Evolutionary conservation across 2,329 filamentous ascomycete species (phyloP).

Genomic region (Onygenales sp.): DNA sequence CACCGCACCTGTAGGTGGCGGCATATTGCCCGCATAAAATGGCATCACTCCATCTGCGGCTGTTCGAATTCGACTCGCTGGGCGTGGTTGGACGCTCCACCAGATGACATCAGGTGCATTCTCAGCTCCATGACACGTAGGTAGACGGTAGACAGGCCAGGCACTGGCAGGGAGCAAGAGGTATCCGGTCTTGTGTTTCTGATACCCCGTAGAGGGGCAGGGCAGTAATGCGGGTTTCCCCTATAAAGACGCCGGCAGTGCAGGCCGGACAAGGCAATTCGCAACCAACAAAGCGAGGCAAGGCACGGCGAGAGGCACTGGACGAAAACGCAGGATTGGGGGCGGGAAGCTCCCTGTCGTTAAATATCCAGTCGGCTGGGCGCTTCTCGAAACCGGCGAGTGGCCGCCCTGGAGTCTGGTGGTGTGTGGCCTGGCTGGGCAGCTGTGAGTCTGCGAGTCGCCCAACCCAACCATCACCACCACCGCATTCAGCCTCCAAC

Average conservation of each 20-base stretch:
- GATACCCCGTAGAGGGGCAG: no score
- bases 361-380: background rate
- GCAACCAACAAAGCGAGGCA: no score
- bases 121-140: background rate
- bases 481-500: background rate
- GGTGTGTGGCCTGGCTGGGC: background rate
- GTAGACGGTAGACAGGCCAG: background rate
- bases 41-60: background rate
- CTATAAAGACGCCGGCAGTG: no score
- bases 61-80: background rate
- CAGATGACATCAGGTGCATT: slow-evolving; percentile 5
- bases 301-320: no score
- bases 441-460: background rate
- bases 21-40: no score
- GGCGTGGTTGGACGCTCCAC: background rate
- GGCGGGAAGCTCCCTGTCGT: no score
- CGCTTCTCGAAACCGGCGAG: slow-evolving; percentile 7
- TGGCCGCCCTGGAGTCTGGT: background rate
- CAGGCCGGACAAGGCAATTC: no score
- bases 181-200: background rate
- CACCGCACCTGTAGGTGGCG: no score
- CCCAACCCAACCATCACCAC: no score
- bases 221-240: no score
- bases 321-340: no score
- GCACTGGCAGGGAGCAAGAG: background rate